A percentile compares a stretch with the other conserved stretches of the same genome.
These are phyloP conservation scores for Magnusiomyces tetraspermus DNA, from an alignment of 1,139 yeast species.

Conservation along the genomic window DNA sequence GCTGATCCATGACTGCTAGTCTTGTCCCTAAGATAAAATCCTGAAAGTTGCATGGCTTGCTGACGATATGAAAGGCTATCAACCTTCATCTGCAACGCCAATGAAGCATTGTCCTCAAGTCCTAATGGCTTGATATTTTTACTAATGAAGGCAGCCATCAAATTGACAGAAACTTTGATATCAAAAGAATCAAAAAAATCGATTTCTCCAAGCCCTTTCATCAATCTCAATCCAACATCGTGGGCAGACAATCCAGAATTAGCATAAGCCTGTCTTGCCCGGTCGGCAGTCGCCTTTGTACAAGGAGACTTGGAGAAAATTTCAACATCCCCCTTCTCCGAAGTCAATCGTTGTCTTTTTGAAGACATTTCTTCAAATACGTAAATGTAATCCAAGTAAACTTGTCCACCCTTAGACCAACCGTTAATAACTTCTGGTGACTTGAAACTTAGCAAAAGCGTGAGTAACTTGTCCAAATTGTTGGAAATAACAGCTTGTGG, in stretches of 20 bases:
- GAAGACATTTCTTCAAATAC: slow-evolving; percentile 10
- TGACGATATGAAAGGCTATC: slow-evolving; percentile 5
- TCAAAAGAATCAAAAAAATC: slow-evolving; percentile 27
- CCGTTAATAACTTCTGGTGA: slow-evolving; percentile 33
- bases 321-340: not conserved
- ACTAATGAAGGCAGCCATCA: slow-evolving; percentile 44
- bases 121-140: slow-evolving; percentile 28
- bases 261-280: slow-evolving; percentile 7
- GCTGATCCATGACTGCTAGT: too few species aligned
- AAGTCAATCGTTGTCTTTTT: not conserved
- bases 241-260: slow-evolving; percentile 7
- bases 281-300: slow-evolving; percentile 17
- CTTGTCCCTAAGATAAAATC: not conserved
- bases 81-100: slow-evolving; percentile 5
- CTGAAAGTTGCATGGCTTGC: not conserved
- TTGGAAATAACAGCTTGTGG: slow-evolving; percentile 51
- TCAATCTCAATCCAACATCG: slow-evolving; percentile 16
- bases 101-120: slow-evolving; percentile 7
- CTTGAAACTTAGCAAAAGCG: slow-evolving; percentile 40
- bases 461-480: slow-evolving; percentile 31
- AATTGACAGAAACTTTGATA: slow-evolving; percentile 40
- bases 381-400: slow-evolving; percentile 30
- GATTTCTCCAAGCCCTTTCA: slow-evolving; percentile 38
- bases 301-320: slow-evolving; percentile 6
- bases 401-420: slow-evolving; percentile 46